These are phyloP conservation scores for Rhizophora apiculata DNA, from an alignment of 345 rosid species.

Conservation along the genomic window DNA sequence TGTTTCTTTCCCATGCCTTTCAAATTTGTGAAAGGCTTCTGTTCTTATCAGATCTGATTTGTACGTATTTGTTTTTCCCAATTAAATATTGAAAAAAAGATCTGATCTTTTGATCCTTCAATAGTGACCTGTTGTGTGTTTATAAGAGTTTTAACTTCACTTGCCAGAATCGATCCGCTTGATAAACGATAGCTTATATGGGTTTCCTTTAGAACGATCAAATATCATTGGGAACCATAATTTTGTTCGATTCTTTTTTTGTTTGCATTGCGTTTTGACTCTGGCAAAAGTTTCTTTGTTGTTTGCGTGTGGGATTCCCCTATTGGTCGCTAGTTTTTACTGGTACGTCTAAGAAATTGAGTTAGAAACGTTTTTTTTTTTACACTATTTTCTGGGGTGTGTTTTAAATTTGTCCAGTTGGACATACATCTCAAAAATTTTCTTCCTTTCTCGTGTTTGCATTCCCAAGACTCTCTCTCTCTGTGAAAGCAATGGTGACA, in stretches of 20 bases:
- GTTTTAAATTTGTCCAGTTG: neutral
- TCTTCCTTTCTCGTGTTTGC: conserved; percentile 9
- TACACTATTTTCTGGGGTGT: too few relatives aligned
- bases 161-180: neutral
- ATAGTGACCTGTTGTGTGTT: neutral
- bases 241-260: too few relatives aligned
- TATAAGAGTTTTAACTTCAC: neutral
- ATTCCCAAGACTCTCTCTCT: conserved; percentile 6
- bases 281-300: too few relatives aligned
- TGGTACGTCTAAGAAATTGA: too few relatives aligned
- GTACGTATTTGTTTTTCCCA: neutral
- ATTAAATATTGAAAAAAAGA: neutral
- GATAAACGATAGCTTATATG: conserved; percentile 16
- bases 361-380: too few relatives aligned
- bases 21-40: neutral
- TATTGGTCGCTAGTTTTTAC: too few relatives aligned
- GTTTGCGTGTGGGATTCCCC: too few relatives aligned
- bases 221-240: too few relatives aligned
- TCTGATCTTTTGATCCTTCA: neutral
- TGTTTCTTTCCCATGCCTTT: neutral
- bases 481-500: conserved; percentile 51
- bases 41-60: too few relatives aligned
- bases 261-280: too few relatives aligned
- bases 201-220: neutral
- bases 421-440: neutral